Percentiles rank a stretch among this genome's conserved stretches.
Conservation (phyloP, 495 filamentous ascomycete species). For the Haplographium delicatum region DNA sequence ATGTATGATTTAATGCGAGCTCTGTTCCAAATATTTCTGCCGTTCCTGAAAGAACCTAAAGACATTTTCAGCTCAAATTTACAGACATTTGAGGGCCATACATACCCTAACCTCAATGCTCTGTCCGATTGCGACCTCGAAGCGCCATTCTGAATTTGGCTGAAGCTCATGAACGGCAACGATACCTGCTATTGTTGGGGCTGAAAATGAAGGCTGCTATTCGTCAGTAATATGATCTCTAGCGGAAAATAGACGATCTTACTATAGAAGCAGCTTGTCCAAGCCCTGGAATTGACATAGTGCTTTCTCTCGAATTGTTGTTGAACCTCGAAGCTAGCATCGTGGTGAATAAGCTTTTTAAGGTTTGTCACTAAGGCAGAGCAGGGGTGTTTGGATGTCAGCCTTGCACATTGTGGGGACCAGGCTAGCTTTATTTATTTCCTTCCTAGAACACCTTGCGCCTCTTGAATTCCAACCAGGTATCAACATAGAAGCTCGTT, state of each 20-base stretch:
- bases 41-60: constrained; percentile 66
- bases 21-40: constrained; percentile 97
- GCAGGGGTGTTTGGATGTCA: background rate
- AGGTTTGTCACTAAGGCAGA: background rate
- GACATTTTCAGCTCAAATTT: constrained; percentile 28
- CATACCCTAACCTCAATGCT: constrained; percentile 58
- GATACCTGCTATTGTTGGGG: constrained; percentile 23
- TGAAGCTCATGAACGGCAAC: constrained; percentile 30
- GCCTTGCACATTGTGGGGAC: no score
- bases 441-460: no score
- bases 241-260: constrained; percentile 8
- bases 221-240: constrained; percentile 4
- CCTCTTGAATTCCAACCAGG: no score
- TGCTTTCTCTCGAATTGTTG: background rate
- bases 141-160: constrained; percentile 75
- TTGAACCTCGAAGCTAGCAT: background rate
- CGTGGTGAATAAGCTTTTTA: background rate
- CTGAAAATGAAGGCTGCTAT: constrained; percentile 22
- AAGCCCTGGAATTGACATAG: constrained; percentile 44
- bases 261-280: constrained; percentile 42
- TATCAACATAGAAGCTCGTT: no score
- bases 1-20: constrained; percentile 72
- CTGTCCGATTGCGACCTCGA: constrained; percentile 70
- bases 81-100: background rate
- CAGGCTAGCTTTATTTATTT: no score